phyloP scores from a whole-genome alignment of 805 yeast species.

The Sugiyamaella marilandica region DNA sequence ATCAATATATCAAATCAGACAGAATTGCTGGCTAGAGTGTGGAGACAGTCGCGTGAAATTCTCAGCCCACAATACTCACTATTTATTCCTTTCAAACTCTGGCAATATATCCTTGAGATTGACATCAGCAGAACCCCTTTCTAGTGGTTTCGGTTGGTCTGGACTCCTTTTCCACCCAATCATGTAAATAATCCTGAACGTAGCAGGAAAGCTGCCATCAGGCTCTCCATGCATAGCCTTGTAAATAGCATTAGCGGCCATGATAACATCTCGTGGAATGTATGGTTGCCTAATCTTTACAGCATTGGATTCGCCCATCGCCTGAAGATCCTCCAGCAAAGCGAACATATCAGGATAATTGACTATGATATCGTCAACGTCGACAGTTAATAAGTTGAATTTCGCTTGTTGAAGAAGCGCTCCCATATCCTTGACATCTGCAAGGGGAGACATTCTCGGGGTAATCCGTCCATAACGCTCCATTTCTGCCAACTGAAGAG shows the following conservation, averaged over 20 bases:
- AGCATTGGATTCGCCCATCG: slow-evolving; percentile 84
- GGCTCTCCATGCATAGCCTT: slow-evolving; percentile 62
- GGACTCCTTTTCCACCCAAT: slow-evolving; percentile 83
- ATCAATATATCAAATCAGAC: too few species aligned
- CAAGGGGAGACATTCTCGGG: slow-evolving; percentile 77
- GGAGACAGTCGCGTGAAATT: too few species aligned
- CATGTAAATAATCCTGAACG: slow-evolving; percentile 73
- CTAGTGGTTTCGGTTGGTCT: slow-evolving; percentile 64
- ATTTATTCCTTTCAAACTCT: slow-evolving; percentile 2
- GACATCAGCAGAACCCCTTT: slow-evolving; percentile 67
- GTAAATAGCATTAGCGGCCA: slow-evolving; percentile 77
- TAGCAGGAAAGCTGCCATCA: slow-evolving; percentile 66
- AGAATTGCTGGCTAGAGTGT: too few species aligned
- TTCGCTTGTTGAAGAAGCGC: slow-evolving; percentile 67
- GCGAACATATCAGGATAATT: slow-evolving; percentile 69
- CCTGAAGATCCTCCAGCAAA: slow-evolving; percentile 63
- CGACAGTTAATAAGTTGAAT: slow-evolving; percentile 75
- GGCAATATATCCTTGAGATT: slow-evolving; percentile 58
- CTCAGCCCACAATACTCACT: too few species aligned
- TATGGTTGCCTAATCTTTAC: slow-evolving; percentile 37
- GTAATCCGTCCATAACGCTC: slow-evolving; percentile 76
- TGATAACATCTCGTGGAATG: slow-evolving; percentile 57
- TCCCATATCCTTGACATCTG: slow-evolving; percentile 73
- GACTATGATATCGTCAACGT: slow-evolving; percentile 76
- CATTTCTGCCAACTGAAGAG: slow-evolving; percentile 75